Evolutionary conservation across 768 basidiomycete genomes (phyloP), one percentile per base, ranked within the genome.

Genomic region (Panus rudis): DNA sequence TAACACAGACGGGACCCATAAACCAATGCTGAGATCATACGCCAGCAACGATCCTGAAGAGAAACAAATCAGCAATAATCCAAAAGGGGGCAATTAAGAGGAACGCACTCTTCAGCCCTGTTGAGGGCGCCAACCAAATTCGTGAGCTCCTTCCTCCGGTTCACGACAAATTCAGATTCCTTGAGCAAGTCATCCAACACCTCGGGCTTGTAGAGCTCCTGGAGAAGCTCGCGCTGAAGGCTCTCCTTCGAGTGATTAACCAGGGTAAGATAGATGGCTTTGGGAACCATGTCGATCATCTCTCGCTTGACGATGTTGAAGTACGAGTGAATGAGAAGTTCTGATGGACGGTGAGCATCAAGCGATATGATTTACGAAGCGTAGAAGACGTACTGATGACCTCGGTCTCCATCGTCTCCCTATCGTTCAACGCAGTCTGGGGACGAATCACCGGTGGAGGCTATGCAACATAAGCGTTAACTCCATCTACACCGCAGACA

Each of bases 281-380:
- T 99, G 6, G 94, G 94, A 20, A 98, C 89, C 92, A 96, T 96
- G 65, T 98, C 94, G 56, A 98, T 98, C 88, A 98, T 92, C 66
- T 97, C 94, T 46, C 93, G 84, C 70, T 99, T 98, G 43, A 97
- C 91, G 52, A 97, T 92, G 68, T 96, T 92, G 75, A 87, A 97
- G 66, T 97, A 97, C 4, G 92, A 96, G 61, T 87, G 77, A 55
- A 98, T 98, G 58, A 99, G 80, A 37, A 97, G 75, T 65, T 99
- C 92, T 93, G 58, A 23, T 30, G 30, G 11, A 40, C 16, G 20
- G n/a, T 41, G 10, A 38, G 6, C 20, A 34, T 43, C 24, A 33
- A 37, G 4, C 49, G 12, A 22, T 20, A 2, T 6, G 26, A 39
- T 13, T 33, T 11, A 41, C 19, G 12, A 43, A 20, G 14, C 34